These are phyloP conservation scores for Sideroxylon spinosum DNA, from an alignment of 179 eudicot species.

Conservation along the genomic window DNA sequence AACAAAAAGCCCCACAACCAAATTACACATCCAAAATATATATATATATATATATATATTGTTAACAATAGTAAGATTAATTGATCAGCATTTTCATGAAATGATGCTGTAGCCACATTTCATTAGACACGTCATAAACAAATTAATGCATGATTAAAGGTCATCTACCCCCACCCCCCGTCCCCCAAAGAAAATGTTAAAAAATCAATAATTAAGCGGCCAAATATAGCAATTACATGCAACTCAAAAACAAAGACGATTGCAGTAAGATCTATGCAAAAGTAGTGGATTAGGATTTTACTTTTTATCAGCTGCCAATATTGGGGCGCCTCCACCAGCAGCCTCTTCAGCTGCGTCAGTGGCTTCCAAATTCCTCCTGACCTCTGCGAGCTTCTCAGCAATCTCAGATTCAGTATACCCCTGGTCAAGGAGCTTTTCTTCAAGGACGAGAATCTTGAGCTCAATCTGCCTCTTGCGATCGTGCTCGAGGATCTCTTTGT, in stretches of 20 bases:
- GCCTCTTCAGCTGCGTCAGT: slow-evolving; percentile 41
- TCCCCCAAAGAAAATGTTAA: no score
- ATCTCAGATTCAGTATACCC: slow-evolving; percentile 78
- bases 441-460: slow-evolving; percentile 74
- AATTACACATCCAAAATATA: no score
- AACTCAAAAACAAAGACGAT: background rate
- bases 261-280: background rate
- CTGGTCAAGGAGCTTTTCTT: slow-evolving; percentile 75
- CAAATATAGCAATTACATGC: no score
- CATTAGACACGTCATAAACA: no score
- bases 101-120: no score
- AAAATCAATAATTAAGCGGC: no score
- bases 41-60: no score
- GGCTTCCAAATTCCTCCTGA: slow-evolving; percentile 55
- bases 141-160: no score
- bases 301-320: slow-evolving; percentile 32
- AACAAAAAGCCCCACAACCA: no score
- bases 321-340: slow-evolving; percentile 25
- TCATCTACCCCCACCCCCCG: no score
- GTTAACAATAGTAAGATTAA: no score
- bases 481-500: slow-evolving; percentile 78
- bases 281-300: slow-evolving; percentile 13
- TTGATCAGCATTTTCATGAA: no score
- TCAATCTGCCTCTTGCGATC: slow-evolving; percentile 92
- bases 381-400: slow-evolving; percentile 60